phyloP scores from a whole-genome alignment of 129 eudicot genomes.

The Flaveria bidentis region DNA sequence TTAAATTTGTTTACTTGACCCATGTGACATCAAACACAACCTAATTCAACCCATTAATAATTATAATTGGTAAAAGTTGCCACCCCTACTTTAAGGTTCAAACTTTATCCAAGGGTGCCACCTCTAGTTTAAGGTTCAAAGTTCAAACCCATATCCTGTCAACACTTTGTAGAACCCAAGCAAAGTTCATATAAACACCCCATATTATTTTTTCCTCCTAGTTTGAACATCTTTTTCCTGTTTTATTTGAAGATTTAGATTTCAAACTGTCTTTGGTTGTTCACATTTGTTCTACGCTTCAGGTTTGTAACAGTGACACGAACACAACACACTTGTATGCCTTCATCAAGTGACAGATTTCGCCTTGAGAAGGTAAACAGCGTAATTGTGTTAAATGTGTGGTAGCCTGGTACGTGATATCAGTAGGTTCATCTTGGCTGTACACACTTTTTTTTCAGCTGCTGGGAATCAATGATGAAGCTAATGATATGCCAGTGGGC shows the following conservation, averaged over 20 bases:
- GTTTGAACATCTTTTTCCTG: not conserved
- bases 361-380: conserved; percentile 75
- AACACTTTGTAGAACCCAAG: not conserved
- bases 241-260: not conserved
- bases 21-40: not conserved
- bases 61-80: not conserved
- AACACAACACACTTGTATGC: conserved; percentile 81
- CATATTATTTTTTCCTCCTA: not conserved
- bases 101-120: not conserved
- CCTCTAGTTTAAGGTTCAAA: not conserved
- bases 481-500: conserved; percentile 24
- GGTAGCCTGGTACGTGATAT: not conserved
- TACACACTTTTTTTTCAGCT: conserved; percentile 48
- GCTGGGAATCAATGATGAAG: conserved; percentile 64
- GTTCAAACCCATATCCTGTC: not conserved
- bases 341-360: conserved; percentile 70
- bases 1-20: not conserved
- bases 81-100: not conserved
- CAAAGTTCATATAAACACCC: not conserved
- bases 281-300: conserved; percentile 21
- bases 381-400: not conserved
- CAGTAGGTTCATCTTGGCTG: not conserved
- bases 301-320: conserved; percentile 82
- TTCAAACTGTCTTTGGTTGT: not conserved
- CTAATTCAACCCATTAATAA: not conserved